A percentile compares a stretch with the other conserved stretches of the same genome.
These are phyloP conservation scores for Aspergillus viridinutans DNA, from an alignment of 2,329 filamentous ascomycete species.

Conservation along the genomic window DNA sequence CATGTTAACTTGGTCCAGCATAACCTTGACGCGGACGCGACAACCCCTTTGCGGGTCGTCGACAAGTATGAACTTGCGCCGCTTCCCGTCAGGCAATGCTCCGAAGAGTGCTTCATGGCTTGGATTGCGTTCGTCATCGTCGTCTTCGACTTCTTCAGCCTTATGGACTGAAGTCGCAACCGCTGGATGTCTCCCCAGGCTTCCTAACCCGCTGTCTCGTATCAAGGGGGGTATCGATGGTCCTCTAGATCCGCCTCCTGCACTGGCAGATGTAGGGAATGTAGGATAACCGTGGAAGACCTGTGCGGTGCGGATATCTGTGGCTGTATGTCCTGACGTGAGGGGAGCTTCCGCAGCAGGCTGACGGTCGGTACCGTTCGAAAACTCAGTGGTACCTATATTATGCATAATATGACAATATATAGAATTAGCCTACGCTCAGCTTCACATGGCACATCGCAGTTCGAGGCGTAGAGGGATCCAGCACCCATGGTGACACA, in stretches of 20 bases:
- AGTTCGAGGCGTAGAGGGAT: slow-evolving; percentile 9
- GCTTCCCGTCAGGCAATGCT: slow-evolving; percentile 82
- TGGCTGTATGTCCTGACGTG: slow-evolving; percentile 49
- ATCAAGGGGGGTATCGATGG: slow-evolving; percentile 63
- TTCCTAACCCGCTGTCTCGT: slow-evolving; percentile 50
- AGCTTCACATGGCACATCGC: slow-evolving; percentile 19
- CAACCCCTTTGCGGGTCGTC: slow-evolving; percentile 80
- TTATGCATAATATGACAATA: slow-evolving; percentile 17
- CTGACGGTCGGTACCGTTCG: slow-evolving; percentile 55
- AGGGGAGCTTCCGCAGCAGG: slow-evolving; percentile 54
- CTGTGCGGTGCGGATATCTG: slow-evolving; percentile 69
- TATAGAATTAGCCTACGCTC: slow-evolving; percentile 42
- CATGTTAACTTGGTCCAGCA: slow-evolving; percentile 88
- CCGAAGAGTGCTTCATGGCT: slow-evolving; percentile 70
- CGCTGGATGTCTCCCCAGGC: slow-evolving; percentile 30
- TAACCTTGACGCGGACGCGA: slow-evolving; percentile 82
- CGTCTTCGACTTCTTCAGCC: slow-evolving; percentile 18
- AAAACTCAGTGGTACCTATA: slow-evolving; percentile 38
- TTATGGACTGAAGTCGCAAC: slow-evolving; percentile 31
- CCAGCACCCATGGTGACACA: slow-evolving; percentile 16
- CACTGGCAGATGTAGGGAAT: slow-evolving; percentile 54
- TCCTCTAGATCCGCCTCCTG: slow-evolving; percentile 50
- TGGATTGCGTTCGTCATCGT: slow-evolving; percentile 28
- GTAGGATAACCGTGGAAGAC: slow-evolving; percentile 68
- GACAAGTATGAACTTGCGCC: slow-evolving; percentile 93